phyloP scores from a whole-genome alignment of 768 basidiomycete species.

The Lentinula lateritia region DNA sequence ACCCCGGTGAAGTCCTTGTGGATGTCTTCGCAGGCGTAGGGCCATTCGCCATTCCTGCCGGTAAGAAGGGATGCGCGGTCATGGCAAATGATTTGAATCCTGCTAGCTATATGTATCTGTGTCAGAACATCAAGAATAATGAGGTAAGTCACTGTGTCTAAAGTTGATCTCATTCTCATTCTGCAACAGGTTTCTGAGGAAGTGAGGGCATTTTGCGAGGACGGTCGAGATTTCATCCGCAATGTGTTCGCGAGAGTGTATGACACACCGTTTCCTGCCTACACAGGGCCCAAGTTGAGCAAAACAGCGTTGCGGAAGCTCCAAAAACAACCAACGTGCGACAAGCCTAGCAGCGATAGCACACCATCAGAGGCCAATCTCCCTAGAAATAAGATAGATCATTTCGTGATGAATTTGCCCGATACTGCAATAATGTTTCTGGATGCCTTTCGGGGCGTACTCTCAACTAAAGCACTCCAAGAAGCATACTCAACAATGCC shows the following conservation, averaged over 20 bases:
- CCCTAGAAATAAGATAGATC: conserved; percentile 57
- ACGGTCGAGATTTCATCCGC: conserved; percentile 84
- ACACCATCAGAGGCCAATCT: not conserved
- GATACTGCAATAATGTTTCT: conserved; percentile 88
- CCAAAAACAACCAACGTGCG: conserved; percentile 14
- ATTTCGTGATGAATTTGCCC: conserved; percentile 98
- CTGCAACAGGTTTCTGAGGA: conserved; percentile 55
- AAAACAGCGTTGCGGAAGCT: conserved; percentile 35
- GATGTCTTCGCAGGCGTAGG: conserved; percentile 98
- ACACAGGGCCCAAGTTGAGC: conserved; percentile 43
- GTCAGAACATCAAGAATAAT: conserved; percentile 69
- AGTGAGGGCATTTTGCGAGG: conserved; percentile 72
- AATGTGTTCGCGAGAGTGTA: conserved; percentile 45
- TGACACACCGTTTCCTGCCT: conserved; percentile 63
- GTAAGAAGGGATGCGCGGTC: conserved; percentile 84
- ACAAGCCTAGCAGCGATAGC: not conserved
- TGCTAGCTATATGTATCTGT: conserved; percentile 71
- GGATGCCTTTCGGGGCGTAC: conserved; percentile 78
- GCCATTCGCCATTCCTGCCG: conserved; percentile 92
- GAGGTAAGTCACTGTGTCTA: conserved; percentile 45
- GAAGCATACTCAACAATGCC: conserved; percentile 64
- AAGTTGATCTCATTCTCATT: not conserved
- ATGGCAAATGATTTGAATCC: conserved; percentile 96
- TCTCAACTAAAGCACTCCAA: conserved; percentile 36
- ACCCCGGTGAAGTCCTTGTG: conserved; percentile 72